phyloP scores from a whole-genome alignment of 805 yeast genomes.

The Metschnikowia hibisci region DNA sequence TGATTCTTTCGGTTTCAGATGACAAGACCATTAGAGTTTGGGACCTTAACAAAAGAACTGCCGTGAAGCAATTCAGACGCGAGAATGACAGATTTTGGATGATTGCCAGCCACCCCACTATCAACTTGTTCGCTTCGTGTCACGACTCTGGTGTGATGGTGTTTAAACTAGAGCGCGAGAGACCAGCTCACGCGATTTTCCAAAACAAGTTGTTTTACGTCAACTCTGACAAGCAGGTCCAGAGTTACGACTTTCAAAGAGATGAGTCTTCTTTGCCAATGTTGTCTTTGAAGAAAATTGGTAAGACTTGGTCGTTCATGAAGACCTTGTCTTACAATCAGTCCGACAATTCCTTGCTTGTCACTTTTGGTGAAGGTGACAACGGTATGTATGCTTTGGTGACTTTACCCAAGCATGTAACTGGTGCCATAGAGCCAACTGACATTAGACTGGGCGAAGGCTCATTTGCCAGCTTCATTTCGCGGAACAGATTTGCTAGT shows the following conservation, averaged over 20 bases:
- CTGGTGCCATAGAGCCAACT: conserved; percentile 94
- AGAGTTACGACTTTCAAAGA: conserved; percentile 64
- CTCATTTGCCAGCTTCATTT: conserved; percentile 81
- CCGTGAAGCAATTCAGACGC: conserved; percentile 90
- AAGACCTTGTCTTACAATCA: conserved; percentile 87
- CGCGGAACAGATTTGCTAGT: conserved; percentile 90
- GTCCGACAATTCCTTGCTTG: conserved; percentile 80
- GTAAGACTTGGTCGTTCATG: conserved; percentile 82
- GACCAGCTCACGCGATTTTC: conserved; percentile 79
- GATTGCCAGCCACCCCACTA: conserved; percentile 79
- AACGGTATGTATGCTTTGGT: conserved; percentile 68
- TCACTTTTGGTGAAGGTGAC: conserved; percentile 72
- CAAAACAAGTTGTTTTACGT: conserved; percentile 74
- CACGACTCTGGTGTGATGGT: conserved; percentile 98
- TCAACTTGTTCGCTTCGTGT: conserved; percentile 92
- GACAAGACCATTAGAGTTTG: conserved; percentile 95
- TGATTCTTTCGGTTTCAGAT: conserved; percentile 90
- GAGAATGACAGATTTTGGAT: conserved; percentile 95
- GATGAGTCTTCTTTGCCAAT: conserved; percentile 70
- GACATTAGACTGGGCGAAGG: conserved; percentile 77
- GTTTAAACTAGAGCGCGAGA: conserved; percentile 93
- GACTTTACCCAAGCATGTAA: conserved; percentile 75
- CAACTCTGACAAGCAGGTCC: conserved; percentile 83
- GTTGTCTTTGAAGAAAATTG: conserved; percentile 78
- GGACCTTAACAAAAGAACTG: conserved; percentile 92